Evolutionary conservation across 2,329 filamentous ascomycete genomes (phyloP), one percentile per base, ranked within the genome.

Genomic region (Leptographium lundbergii): DNA sequence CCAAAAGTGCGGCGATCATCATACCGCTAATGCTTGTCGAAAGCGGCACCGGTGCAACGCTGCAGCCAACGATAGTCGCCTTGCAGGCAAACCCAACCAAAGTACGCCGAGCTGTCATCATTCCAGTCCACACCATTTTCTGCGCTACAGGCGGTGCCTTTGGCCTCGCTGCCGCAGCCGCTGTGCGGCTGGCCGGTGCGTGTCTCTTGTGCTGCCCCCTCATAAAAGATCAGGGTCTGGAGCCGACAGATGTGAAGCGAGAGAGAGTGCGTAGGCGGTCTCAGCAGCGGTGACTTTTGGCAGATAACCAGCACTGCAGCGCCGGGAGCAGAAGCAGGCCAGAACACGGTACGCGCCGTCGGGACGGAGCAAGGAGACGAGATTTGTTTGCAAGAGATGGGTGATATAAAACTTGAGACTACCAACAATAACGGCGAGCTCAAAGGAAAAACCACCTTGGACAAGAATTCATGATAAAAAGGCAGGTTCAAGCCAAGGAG

Each of bases 141-240:
- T 68, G 73, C 10, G 68, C 67, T 7, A 65, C 72, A 4, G 72
- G 73, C 9, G 72, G 72, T 14, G 68, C 70, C 6, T 65, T 69
- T 25, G 70, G 70, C 1, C 66, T 73, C 0, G 65, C 66, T 17
- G 56, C 66, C 3, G 67, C 67, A 1, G 69, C 67, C 1, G 68
- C 68, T 3, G 67, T 72, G n/a, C 59, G n/a, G n/a, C 62, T 84
- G 4, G 76, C 81, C 10, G 79, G 74, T 0, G 54, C 75, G 0
- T 81, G 77, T 61, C 70, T 84, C 13, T 52, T 78, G 7, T 69
- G 76, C 1, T 81, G 77, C 61, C 11, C 78, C 0, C 73, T 83
- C 13, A 73, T 85, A 59, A 77, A 74, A 57, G 76, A 81, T 59
- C 70, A 70, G 36, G 80, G 79, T 0, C 63, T 83, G 55, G 71